Evolutionary conservation across 306 rosid genomes (phyloP), one percentile per base, ranked within the genome.

Genomic region (Dalbergia cultrata): DNA sequence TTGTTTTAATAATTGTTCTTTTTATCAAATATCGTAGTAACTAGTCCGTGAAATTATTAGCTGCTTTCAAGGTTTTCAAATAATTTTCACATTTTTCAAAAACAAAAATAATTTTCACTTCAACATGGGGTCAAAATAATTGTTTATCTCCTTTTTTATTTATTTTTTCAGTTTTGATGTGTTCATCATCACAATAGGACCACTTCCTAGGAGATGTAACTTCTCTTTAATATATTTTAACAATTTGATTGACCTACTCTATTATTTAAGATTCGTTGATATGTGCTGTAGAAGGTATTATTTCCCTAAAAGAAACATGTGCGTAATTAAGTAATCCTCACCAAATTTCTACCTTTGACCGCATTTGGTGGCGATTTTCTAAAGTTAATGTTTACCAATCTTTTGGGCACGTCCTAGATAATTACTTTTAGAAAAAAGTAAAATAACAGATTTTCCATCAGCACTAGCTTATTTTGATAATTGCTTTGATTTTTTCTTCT

Each of bases 271-370:
- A 22, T 70, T 74, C 33, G 33, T n/a, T 59, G 68, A 67, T 72
- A 67, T 72, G 9, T 14, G 16, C 4, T 67, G 26, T 59, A 1
- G 19, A 61, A 60, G 61, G 21, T 57, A 45, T 54, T 44, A 34
- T 76, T 65, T 72, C 62, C 58, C 53, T 34, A 66, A 76, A 56
- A 72, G 73, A 52, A 66, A 81, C 78, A 81, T 69, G 81, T 72
- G 81, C 62, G 59, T 59, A 53, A 70, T 50, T 81, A 81, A 68
- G 83, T 79, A 85, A 72, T 82, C 79, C n/a, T n/a, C 75, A 54
- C 35, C 75, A 70, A 61, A 68, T 74, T 82, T 65, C 80, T 11
- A 18, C 18, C 73, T 81, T 81, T 81, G 85, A 85, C 78, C 78
- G 64, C 43, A 26, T 77, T 81, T 81, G 78, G 77, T 81, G 85